phyloP scores from a whole-genome alignment of 306 rosid genomes.

The Quercus aquifolioides region DNA sequence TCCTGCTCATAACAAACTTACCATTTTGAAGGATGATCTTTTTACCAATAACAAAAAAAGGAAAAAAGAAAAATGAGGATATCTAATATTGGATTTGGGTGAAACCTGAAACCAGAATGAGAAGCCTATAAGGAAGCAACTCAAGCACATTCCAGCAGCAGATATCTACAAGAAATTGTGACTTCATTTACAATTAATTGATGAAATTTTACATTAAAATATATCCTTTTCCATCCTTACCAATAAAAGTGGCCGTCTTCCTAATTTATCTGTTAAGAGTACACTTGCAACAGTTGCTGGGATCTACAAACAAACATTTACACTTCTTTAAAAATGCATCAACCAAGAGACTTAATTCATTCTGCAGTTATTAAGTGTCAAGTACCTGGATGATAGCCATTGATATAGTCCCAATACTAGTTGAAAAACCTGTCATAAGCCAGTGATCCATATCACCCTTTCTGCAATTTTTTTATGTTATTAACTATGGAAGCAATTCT shows the following conservation, averaged over 20 bases:
- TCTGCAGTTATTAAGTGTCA: conserved; percentile 13
- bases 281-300: conserved; percentile 61
- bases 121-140: conserved; percentile 54
- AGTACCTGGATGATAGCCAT: conserved; percentile 76
- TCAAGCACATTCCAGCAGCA: conserved; percentile 68
- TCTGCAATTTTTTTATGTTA: background rate
- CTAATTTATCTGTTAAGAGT: conserved; percentile 55
- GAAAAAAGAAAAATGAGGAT: background rate
- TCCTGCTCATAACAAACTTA: conserved; percentile 38
- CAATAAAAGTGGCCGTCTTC: conserved; percentile 66
- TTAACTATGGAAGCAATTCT: conserved; percentile 8
- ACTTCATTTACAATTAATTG: background rate
- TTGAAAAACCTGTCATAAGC: conserved; percentile 64
- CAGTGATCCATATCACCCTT: conserved; percentile 8
- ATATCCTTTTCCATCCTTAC: conserved; percentile 29
- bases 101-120: conserved; percentile 67
- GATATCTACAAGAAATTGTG: conserved; percentile 34
- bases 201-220: background rate
- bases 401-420: conserved; percentile 65
- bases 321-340: background rate
- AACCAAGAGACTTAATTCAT: conserved; percentile 9
- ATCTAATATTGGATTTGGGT: background rate
- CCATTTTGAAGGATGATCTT: background rate
- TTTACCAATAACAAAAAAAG: background rate
- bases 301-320: conserved; percentile 31